phyloP scores from a whole-genome alignment of 495 filamentous ascomycete species.

The Aspergillus nidulans region DNA sequence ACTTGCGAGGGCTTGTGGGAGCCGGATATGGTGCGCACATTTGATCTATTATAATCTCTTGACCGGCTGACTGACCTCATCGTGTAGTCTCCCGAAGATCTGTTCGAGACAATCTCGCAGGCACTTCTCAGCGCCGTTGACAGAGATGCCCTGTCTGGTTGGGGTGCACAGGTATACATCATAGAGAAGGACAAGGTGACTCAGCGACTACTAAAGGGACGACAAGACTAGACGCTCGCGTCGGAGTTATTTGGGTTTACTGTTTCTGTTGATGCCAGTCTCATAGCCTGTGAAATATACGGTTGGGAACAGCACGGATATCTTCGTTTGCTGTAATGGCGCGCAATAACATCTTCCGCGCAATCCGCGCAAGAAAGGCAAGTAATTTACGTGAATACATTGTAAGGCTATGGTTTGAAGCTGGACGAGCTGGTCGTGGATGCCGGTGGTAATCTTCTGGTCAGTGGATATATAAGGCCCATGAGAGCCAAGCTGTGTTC shows the following conservation, averaged over 20 bases:
- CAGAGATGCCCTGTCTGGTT: conserved; percentile 91
- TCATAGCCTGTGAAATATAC: conserved; percentile 14
- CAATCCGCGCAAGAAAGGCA: no score
- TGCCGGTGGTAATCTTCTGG: no score
- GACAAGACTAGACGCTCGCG: conserved; percentile 53
- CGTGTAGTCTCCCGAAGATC: conserved; percentile 74
- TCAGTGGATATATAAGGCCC: no score
- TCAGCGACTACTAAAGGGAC: conserved; percentile 93
- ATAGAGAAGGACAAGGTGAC: conserved; percentile 99
- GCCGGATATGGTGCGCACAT: conserved; percentile 73
- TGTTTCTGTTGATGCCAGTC: conserved; percentile 7
- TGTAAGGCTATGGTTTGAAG: conserved; percentile 26
- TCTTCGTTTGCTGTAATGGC: not conserved
- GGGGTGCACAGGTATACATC: conserved; percentile 98
- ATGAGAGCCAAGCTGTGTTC: no score
- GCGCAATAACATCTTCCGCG: not conserved
- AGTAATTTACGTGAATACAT: no score
- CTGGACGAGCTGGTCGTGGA: no score
- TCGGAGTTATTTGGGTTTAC: conserved; percentile 13
- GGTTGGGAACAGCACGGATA: conserved; percentile 23
- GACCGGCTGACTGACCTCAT: conserved; percentile 22
- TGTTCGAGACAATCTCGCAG: conserved; percentile 98
- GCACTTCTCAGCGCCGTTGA: conserved; percentile 95
- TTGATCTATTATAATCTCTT: not conserved
- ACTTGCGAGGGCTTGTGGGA: conserved; percentile 99